Percentiles rank a stretch among this genome's conserved stretches.
Evolutionary conservation across 2,329 filamentous ascomycete genomes (phyloP).

Genomic region (Pseudogymnoascus sp.): DNA sequence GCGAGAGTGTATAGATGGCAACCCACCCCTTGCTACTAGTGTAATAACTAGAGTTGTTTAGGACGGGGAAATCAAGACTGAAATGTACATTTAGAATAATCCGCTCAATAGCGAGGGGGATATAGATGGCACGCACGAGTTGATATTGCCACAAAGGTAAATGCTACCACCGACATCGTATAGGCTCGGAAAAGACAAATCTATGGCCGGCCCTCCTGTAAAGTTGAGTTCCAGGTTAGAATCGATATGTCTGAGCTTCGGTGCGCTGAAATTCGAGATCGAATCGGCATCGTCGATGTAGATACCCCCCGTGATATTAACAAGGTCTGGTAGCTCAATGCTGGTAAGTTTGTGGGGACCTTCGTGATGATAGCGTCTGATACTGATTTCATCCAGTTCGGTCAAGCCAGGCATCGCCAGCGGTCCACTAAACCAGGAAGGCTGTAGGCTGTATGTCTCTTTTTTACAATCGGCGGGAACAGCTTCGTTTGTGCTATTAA

Average conservation of each 20-base stretch:
- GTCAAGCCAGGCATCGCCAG: background rate
- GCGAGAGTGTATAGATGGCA: background rate
- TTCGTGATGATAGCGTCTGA: background rate
- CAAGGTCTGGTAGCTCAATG: background rate
- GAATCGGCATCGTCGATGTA: background rate
- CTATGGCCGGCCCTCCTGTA: background rate
- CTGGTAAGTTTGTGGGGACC: background rate
- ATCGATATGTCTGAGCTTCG: background rate
- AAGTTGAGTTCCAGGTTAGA: background rate
- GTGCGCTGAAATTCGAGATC: background rate
- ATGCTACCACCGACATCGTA: no score
- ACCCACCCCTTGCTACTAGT: background rate
- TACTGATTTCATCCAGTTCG: background rate
- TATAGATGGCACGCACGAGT: no score
- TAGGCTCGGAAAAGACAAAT: background rate
- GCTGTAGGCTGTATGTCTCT: background rate
- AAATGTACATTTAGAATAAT: no score
- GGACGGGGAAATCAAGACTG: background rate
- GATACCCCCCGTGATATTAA: background rate
- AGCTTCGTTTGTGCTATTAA: background rate
- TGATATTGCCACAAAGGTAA: no score
- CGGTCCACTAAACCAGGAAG: background rate
- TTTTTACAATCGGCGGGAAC: background rate
- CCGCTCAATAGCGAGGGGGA: no score
- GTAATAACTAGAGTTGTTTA: background rate